Base-by-base conservation (phyloP, 2,329 filamentous ascomycete genomes). In the Seiridium cupressi region DNA sequence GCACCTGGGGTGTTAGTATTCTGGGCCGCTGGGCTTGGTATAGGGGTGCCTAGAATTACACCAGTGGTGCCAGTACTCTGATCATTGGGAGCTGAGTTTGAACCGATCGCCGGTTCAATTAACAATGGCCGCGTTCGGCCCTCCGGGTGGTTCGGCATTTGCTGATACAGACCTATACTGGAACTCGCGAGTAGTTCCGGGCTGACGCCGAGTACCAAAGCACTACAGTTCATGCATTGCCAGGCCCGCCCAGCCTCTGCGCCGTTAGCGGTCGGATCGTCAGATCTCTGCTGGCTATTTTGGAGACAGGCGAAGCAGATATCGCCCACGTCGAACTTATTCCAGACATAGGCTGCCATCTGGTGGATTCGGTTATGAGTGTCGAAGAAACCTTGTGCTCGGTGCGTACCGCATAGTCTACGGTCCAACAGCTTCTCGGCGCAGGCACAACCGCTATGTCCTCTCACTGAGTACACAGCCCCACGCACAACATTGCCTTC, bases 391-490 rank as follows among this genome's bases (percentile, higher is more conserved):
- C 72, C 70, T 36, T 66, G 55, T 5, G 72, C 56, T 0, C 77
- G 71, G 62, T 79, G 77, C 18, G 67, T 63, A 36, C 48, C 63
- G 67, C 77, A 79, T 4, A 79, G 64, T 3, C 64, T 63, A 3
- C 66, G 64, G 10, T 57, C 63, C 13, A 77, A 54, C 2, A 79
- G 57, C 60, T 77, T 79, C 36, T 61, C 51, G 3, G 63, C 72
- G 64, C 77, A 79, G 4, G 63, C 38, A 63, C 77, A 79, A 1
- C 77, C 77, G 8, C 76, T 78, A 2, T 72, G 44, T 3, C 68
- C 13, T 7, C 40, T 65, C 8, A 63, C 57, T 2, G 61, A 58
- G 1, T 13, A 11, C 7, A 55, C 62, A 34, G 60, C 61, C 13
- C 65, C 63, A 9, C 26, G 5, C 11, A 40, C 42, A 9, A 13